Evolutionary conservation across 495 filamentous ascomycete species (phyloP), one percentile per base, ranked within the genome.

Genomic region (Penicillium fimorum): DNA sequence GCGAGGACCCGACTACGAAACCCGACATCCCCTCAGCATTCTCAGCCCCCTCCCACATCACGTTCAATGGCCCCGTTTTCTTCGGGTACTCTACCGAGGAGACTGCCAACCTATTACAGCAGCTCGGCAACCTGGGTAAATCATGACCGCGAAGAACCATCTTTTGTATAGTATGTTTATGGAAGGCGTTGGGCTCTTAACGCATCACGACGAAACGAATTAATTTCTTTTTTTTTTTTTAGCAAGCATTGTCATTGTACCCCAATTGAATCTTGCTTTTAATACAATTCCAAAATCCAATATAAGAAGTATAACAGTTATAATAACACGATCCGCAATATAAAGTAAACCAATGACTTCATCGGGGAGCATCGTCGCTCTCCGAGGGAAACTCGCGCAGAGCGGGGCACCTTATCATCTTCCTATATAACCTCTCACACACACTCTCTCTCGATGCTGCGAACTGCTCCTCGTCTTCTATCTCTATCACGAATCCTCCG

Each of bases 31-130:
- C 41, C 8, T 47, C 62, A 8, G 13, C 44, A 32, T 50, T 42
- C 17, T 50, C 62, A 6, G 40, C 50, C 30, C 68, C 66, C 10
- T 79, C 87, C 1, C 84, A 85, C 60, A 82, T 95, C 77, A 74
- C 90, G 0, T 94, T 95, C 56, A 92, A 87, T 22, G 92, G 92
- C 0, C 91, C 92, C 0, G 90, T 96, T 2, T 96, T 96, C 63
- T 88, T 96, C 59, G 91, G 91, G 0, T 96, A 94, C 65, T 82
- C 87, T 1, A 79, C 90, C 35, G 90, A 94, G 55, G 86, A 94
- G 66, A 85, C 89, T 17, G 82, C 88, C 18, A 72, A 75, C 20
- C 73, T 96, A 33, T 77, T 96, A 76, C 82, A 86, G 56, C 80
- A 86, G 51, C 59, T 78, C 13, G 63, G 64, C 12, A 59, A 51